Evolutionary conservation across 495 filamentous ascomycete genomes (phyloP), one percentile per base, ranked within the genome.

Genomic region (Hypoxylon lienhwacheense): DNA sequence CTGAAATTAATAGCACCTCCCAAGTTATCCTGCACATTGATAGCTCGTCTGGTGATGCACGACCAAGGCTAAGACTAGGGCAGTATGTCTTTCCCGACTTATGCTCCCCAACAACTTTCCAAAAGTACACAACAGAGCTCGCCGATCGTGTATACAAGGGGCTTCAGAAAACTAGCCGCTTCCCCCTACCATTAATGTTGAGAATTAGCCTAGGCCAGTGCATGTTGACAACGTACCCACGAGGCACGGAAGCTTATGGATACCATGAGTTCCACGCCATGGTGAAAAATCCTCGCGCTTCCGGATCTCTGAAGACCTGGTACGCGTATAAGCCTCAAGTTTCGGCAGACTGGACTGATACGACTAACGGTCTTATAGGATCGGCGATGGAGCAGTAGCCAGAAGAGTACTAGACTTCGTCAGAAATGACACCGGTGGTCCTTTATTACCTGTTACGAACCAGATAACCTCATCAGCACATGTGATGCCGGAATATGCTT

Each of bases 181-280:
- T 68, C 19, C 56, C 61, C 5, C 21, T 70, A 11, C 64, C 73
- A 24, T 60, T 83, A 25, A 69, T 71, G 1, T 74, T 89, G 76
- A 73, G 79, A 15, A 72, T 85, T 2, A 70, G 77, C 24, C 77
- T 88, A 33, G 86, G 85, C 0, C 68, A 71, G 0, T 72, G 82
- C 20, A 55, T 76, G 5, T 66, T 88, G 10, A 66, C 68, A 6
- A 55, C 66, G 10, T 85, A 77, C 28, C 66, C 66, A 8, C 67
- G 69, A 15, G 68, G 53, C 8, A 67, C 69, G 24, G 5, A 31
- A 0, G 53, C 61, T 5, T 78, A 79, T 42, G 61, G 61, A 0
- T 75, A 81, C 29, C 61, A 72, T 5, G 74, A 85, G 7, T 82
- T 88, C 22, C 47, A 62, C 24, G 57, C 61, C 3, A 77, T 84